Base-by-base conservation (phyloP, 1,284 basidiomycete genomes). In the Ustilago shanxiensis region DNA sequence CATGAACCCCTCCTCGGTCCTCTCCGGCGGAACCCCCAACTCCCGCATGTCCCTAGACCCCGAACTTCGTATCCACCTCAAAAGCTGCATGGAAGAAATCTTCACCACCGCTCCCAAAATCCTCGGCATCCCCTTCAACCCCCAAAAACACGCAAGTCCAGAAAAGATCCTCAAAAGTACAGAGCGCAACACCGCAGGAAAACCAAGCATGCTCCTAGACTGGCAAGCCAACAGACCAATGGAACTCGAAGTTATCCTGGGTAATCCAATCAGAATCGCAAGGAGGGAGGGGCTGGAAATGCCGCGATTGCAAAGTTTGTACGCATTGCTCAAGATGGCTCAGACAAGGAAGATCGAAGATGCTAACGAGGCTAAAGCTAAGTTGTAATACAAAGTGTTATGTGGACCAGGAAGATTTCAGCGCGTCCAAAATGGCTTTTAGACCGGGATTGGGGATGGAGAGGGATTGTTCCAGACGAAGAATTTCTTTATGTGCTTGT, bases 191-290 rank as follows among this genome's bases (percentile, higher is more conserved):
- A 85, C 81, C 22, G 77, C 70, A 6, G 87, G 86, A 13, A 79
- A 80, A 67, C 87, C 87, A 9, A 86, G 85, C 57, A 88, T 88
- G 87, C 74, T 88, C 26, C 72, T 87, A 16, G 88, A 88, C 66
- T 88, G 87, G 87, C 83, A 86, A 50, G 77, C 77, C 0, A 80
- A 77, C 2, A 65, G 83, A 8, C 83, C 84, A 10, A 85, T 88
- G 82, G 88, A 88, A 69, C 72, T 88, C 1, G 87, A 88, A 61
- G 87, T 87, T 3, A 86, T 85, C 37, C 52, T 86, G 14, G 82
- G 82, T 0, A 81, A 82, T 47, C 83, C 82, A 1, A 81, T 88
- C 18, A 71, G 84, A 9, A 83, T 87, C 31, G 87, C 87, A 2
- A 69, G 80, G 45, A 72, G 80, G 28, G 80, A 86, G 47, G 86